Base-by-base conservation (phyloP, 768 basidiomycete species). In the Russula sp. region DNA sequence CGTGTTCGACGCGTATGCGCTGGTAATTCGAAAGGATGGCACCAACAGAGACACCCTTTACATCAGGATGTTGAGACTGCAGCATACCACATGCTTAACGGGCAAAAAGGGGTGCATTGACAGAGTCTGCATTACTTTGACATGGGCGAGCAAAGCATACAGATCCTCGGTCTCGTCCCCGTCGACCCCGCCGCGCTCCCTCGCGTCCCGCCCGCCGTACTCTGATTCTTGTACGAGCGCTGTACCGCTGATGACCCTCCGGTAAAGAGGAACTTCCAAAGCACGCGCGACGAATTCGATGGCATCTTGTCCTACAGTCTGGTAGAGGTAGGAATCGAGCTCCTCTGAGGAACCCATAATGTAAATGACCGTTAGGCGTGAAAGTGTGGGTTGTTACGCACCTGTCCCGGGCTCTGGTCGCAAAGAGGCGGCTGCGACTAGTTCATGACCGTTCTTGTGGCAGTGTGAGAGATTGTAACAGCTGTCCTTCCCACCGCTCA, bases 101-200 rank as follows among this genome's bases (percentile, higher is more conserved):
- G 2, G 46, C 26, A 32, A 20, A 55, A 13, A 3, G n/a, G 44
- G 34, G 40, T 44, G 38, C 26, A 57, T 40, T 42, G 50, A 51
- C 16, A 54, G 56, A 59, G 32, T 54, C 46, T 49, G 52, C 54
- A 56, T 24, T 67, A 94, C 95, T 83, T 94, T 88, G 62, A 98
- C 92, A 22, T 79, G 76, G 20, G 76, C 77, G 22, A 99, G 77
- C 34, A 99, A 75, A 24, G 78, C 80, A 69, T 84, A 85, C 32
- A 99, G 81, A 76, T 99, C 97, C 72, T 99, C 97, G 0, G 97
- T 98, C 78, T 99, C 97, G 74, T 99, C 97, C 3, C 94, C 95
- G 38, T 73, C 69, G 24, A 87, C 78, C 2, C 88, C 90, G 46
- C 78, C 76, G 36, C 71, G 65, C 1, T 73, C 71, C 55, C 69